Percentiles rank a stretch among this genome's conserved stretches.
phyloP scores from a whole-genome alignment of 2,329 filamentous ascomycete species.

The Venturia oleaginea region DNA sequence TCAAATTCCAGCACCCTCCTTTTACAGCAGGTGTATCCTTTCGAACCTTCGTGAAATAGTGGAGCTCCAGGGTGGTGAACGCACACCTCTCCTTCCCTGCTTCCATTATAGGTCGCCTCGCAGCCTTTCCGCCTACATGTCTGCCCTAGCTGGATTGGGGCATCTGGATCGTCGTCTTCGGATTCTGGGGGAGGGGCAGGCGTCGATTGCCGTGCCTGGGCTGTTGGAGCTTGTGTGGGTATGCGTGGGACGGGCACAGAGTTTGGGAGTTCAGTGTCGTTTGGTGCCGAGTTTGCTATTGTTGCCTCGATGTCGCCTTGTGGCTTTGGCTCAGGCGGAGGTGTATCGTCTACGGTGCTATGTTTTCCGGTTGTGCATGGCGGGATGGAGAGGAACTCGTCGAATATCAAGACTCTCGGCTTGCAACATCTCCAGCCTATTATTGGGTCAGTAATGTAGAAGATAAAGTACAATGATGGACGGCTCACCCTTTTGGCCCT shows the following conservation, averaged over 20 bases:
- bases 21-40: conserved; percentile 97
- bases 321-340: conserved; percentile 38
- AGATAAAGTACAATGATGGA: conserved; percentile 7
- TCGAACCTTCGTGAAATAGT: conserved; percentile 96
- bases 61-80: conserved; percentile 82
- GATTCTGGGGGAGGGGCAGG: conserved; percentile 60
- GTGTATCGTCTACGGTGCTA: conserved; percentile 71
- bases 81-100: conserved; percentile 65
- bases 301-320: conserved; percentile 34
- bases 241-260: conserved; percentile 26
- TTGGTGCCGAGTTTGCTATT: conserved; percentile 35
- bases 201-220: conserved; percentile 18
- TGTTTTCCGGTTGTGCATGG: conserved; percentile 92
- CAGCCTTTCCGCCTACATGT: conserved; percentile 74
- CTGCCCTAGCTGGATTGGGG: conserved; percentile 64
- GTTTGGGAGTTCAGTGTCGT: conserved; percentile 21
- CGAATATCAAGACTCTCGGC: conserved; percentile 89
- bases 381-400: conserved; percentile 89
- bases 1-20: conserved; percentile 91
- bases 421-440: conserved; percentile 99
- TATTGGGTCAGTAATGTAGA: background rate
- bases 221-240: conserved; percentile 24
- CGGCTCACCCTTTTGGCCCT: conserved; percentile 75
- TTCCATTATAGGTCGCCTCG: conserved; percentile 52
- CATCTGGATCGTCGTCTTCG: conserved; percentile 73